Conservation (phyloP, 2,329 filamentous ascomycete genomes). For the Fusarium sarcochroum region DNA sequence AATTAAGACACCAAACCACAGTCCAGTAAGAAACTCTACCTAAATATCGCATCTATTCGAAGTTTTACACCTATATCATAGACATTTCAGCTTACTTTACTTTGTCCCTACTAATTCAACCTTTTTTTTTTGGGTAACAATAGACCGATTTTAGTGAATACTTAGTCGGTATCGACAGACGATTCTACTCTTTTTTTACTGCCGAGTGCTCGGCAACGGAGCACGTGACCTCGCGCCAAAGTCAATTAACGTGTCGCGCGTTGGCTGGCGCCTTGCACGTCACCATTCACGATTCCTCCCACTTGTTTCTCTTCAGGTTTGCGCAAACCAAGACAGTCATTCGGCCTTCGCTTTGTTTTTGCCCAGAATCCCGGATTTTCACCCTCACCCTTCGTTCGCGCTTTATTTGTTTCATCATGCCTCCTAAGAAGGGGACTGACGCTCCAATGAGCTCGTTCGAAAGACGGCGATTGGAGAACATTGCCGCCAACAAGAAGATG, state of each 20-base stretch:
- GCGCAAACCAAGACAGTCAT: conserved; percentile 2
- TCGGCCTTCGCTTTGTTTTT: neutral
- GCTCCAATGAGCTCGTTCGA: conserved; percentile 84
- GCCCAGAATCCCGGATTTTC: neutral
- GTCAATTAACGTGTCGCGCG: conserved; percentile 47
- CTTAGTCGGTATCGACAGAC: no score
- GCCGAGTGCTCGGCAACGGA: neutral
- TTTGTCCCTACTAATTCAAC: no score
- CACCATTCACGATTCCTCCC: conserved; percentile 30
- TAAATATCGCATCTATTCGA: no score
- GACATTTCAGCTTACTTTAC: no score
- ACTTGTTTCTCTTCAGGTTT: conserved; percentile 2
- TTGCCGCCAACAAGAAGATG: conserved; percentile 85
- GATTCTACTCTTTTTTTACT: no score
- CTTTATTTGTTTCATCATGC: conserved; percentile 51
- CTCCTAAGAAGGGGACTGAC: conserved; percentile 57
- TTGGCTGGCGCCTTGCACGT: conserved; percentile 29
- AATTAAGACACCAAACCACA: no score
- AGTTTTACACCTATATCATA: no score
- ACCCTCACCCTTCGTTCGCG: neutral
- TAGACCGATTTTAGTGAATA: no score
- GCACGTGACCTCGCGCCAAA: conserved; percentile 54
- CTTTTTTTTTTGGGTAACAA: no score
- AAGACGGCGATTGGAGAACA: conserved; percentile 86
- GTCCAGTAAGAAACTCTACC: no score